Evolutionary conservation across 1,139 yeast species (phyloP), one percentile per base, ranked within the genome.

Genomic region (Pichia sp.): DNA sequence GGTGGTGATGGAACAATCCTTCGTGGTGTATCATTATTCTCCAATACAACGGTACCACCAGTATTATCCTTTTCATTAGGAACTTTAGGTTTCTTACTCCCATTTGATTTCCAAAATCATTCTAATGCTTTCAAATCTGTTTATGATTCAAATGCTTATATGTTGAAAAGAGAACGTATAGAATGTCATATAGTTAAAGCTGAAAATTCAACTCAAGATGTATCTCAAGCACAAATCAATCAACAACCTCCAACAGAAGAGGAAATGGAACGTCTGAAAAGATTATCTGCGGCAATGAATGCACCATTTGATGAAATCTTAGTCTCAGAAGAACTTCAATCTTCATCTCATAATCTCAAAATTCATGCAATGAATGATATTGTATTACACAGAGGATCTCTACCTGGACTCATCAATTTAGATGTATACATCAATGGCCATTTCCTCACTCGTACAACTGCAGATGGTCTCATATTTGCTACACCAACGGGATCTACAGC

Each of bases 401-500:
- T 85, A 34, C 96, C 96, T 1, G 91, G 85, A 55, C 67, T 88
- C 46, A 78, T 93, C 3, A 76, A 85, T 38, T 64, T 88, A 39
- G 96, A 88, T 49, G 79, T 88, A 14, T 76, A 67, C 47, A 79
- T 87, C 20, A 93, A 87, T 56, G 84, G 82, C 23, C 80, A 82
- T 52, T 81, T 79, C 51, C 65, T 88, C 39, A 88, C 98, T 10
- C 74, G 91, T 37, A 87, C 96, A 8, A 83, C 88, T 0, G 95
- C 94, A 0, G 97, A 88, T 57, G 97, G 97, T 16, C 72, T 88
- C 13, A 74, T 80, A 8, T 66, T 86, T 34, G 71, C 93, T 9
- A 83, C 96, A 0, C 97, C 97, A 10, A 88, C 97, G 0, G 97
- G 97, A 0, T 84, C 95, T 8, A 88, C 97, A 0, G 96, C 96